Percentiles rank a stretch among this genome's conserved stretches.
Evolutionary conservation across 164 flowering plant genomes (phyloP).

Genomic region (Liriodendron chinense): DNA sequence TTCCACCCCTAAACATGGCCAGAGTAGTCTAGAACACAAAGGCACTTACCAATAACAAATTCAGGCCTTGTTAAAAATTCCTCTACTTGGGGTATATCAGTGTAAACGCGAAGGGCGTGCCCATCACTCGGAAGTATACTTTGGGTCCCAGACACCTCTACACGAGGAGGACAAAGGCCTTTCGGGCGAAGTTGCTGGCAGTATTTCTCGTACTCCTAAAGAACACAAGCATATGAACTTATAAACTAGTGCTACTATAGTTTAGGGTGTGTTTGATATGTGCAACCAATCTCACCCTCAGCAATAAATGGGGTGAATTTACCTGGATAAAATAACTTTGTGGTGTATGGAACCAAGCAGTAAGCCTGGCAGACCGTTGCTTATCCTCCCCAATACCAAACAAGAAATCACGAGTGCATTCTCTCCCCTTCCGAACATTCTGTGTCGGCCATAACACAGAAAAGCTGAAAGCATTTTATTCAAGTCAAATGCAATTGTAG

Average conservation of each 20-base stretch:
- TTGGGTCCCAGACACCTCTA: conserved; percentile 23
- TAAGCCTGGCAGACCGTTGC: conserved; percentile 94
- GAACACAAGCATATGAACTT: conserved; percentile 7
- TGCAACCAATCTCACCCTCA: not conserved
- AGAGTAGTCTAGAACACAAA: not conserved
- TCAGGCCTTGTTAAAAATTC: conserved; percentile 80
- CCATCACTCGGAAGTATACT: conserved; percentile 35
- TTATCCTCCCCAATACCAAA: conserved; percentile 92
- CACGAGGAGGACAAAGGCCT: conserved; percentile 12
- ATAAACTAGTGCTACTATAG: not conserved
- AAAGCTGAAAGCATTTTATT: conserved; percentile 51
- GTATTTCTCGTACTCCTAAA: conserved; percentile 67
- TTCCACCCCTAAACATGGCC: not conserved
- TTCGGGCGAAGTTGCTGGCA: conserved; percentile 35
- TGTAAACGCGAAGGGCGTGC: conserved; percentile 57
- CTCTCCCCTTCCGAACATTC: conserved; percentile 66
- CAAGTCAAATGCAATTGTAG: conserved; percentile 1
- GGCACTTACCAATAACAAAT: conserved; percentile 68
- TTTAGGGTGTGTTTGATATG: not conserved
- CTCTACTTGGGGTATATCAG: conserved; percentile 92
- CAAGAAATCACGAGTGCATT: conserved; percentile 94
- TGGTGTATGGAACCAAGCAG: conserved; percentile 96
- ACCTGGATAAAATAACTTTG: conserved; percentile 75
- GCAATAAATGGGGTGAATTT: conserved; percentile 2
- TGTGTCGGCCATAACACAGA: conserved; percentile 84